Conservation (phyloP, 1,284 basidiomycete genomes). For the Cyathus olla region DNA sequence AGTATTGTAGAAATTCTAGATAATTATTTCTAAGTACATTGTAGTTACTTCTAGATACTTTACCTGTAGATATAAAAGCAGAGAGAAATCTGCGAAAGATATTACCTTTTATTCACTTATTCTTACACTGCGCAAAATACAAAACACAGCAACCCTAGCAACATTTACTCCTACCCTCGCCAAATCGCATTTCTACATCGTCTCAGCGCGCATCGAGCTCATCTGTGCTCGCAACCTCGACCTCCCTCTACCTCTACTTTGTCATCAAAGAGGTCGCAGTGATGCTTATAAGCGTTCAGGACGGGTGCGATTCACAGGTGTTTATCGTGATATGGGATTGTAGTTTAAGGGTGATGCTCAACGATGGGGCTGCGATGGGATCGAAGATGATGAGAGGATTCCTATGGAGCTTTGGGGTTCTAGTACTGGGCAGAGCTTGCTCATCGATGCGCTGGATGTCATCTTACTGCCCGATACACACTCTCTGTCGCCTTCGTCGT, state of each 20-base stretch:
- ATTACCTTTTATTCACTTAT: too few species aligned
- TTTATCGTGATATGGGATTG: constrained; percentile 89
- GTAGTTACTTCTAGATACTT: too few species aligned
- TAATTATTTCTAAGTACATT: too few species aligned
- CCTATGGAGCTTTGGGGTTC: constrained; percentile 85
- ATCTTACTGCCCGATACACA: constrained; percentile 85
- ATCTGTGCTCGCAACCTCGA: constrained; percentile 88
- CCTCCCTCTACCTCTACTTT: constrained; percentile 67
- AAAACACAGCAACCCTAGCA: too few species aligned
- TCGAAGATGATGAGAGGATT: constrained; percentile 63
- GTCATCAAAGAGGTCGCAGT: constrained; percentile 76
- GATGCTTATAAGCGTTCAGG: constrained; percentile 77
- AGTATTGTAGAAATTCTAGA: too few species aligned
- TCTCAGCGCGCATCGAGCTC: constrained; percentile 92
- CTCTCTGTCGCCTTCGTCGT: constrained; percentile 24
- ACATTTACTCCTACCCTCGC: constrained; percentile 86
- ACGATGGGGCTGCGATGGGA: constrained; percentile 85
- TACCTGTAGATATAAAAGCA: too few species aligned
- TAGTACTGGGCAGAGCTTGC: constrained; percentile 90
- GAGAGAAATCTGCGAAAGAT: too few species aligned
- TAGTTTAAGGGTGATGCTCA: constrained; percentile 84
- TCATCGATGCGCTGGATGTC: constrained; percentile 92
- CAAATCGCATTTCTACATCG: constrained; percentile 92
- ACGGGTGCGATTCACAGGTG: constrained; percentile 81
- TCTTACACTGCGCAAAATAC: too few species aligned